Evolutionary conservation across 1,284 basidiomycete genomes (phyloP), one percentile per base, ranked within the genome.

Genomic region (Tetrapyrgos nigripes): DNA sequence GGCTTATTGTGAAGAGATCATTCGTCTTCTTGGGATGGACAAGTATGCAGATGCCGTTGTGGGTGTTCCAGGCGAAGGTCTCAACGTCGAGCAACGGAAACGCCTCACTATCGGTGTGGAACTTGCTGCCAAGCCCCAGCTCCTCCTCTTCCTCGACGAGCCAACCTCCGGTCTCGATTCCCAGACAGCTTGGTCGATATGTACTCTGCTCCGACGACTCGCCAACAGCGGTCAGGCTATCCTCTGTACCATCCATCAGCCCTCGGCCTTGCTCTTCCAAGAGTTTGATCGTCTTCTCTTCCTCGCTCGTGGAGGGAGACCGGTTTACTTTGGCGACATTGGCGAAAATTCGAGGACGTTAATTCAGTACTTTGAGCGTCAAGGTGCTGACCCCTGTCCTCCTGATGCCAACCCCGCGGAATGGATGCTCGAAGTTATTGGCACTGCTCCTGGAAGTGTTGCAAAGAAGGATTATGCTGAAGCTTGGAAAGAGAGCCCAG

Each of bases 71-170:
- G 85, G 85, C 48, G 86, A 76, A 59, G 67, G 67, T 47, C 60
- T 69, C n/a, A 68, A 68, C 47, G 64, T 88, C 61, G 87, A 89
- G 66, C 83, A 88, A 64, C 78, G 86, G 60, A 91, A 91, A 76
- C 83, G 87, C 5, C 79, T 84, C 26, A 89, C 86, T 0, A 66
- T 65, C 23, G 66, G 55, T 17, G 64, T 65, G 45, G 67, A 68
- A 53, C 64, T 67, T 4, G 67, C 64, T 10, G 67, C 66, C 27
- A 64, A 77, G 77, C 82, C 85, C 8, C 73, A 76, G 64, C 76
- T 87, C 4, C 73, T 90, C 10, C 78, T 89, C 43, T 89, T 89
- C 80, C 76, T 87, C 50, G 86, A 88, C 68, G 85, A 88, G 66
- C 79, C 79, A 2, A 85, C 83, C 0, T 86, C 84, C 9, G 87